These are phyloP conservation scores for Phytophthora sojae DNA, from an alignment of 352 stramenopile genomes.

Conservation along the genomic window DNA sequence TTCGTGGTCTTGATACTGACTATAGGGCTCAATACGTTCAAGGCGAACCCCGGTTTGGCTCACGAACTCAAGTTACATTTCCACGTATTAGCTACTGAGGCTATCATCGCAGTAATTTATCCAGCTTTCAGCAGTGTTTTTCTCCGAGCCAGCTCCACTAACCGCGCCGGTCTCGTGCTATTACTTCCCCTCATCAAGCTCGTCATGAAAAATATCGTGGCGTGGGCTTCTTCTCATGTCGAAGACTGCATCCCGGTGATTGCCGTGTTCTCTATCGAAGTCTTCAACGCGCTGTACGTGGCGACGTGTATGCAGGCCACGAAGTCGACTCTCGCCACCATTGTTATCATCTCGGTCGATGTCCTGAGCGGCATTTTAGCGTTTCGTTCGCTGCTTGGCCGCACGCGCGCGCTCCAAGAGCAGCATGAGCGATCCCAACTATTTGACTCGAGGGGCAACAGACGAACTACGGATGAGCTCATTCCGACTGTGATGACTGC, in stretches of 20 bases:
- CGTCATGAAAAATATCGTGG: slow-evolving; percentile 33
- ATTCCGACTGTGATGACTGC: slow-evolving; percentile 2
- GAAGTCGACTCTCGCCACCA: slow-evolving; percentile 25
- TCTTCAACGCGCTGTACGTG: slow-evolving; percentile 41
- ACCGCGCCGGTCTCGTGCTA: slow-evolving; percentile 8
- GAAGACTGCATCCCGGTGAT: slow-evolving; percentile 34
- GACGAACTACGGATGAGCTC: not conserved
- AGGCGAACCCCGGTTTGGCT: slow-evolving; percentile 1
- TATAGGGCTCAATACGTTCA: slow-evolving; percentile 21
- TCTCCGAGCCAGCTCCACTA: not conserved
- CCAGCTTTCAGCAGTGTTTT: slow-evolving; percentile 19
- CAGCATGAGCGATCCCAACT: not conserved
- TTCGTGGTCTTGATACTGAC: slow-evolving; percentile 11
- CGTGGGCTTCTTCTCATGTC: slow-evolving; percentile 16
- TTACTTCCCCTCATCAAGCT: slow-evolving; percentile 23
- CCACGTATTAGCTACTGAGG: slow-evolving; percentile 22
- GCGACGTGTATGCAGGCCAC: slow-evolving; percentile 34
- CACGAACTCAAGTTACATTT: slow-evolving; percentile 19
- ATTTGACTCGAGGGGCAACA: not conserved
- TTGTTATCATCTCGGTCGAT: slow-evolving; percentile 27
- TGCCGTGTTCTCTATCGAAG: slow-evolving; percentile 38
- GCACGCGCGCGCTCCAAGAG: not conserved
- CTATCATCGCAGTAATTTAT: slow-evolving; percentile 26
- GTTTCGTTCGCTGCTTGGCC: not conserved
- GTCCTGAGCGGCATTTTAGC: slow-evolving; percentile 10